These are phyloP conservation scores for Silene uniflora DNA, from an alignment of 148 eudicot species.

Conservation along the genomic window DNA sequence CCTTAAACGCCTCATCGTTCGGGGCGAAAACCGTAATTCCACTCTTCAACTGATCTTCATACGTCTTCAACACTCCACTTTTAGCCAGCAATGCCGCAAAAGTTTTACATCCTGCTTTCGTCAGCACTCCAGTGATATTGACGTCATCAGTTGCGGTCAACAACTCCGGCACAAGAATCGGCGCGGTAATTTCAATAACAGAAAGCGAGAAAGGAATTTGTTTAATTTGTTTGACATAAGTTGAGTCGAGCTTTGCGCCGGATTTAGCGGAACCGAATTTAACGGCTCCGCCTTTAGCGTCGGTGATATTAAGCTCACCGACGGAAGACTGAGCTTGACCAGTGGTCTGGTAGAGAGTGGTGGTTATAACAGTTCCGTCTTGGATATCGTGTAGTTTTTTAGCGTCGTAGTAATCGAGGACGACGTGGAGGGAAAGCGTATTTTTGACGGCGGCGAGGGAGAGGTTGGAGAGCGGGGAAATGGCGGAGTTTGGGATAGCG, in stretches of 20 bases:
- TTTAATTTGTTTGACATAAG: constrained; percentile 41
- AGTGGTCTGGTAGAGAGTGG: constrained; percentile 67
- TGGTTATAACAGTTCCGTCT: constrained; percentile 39
- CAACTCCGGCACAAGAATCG: constrained; percentile 35
- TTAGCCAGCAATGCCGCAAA: constrained; percentile 33
- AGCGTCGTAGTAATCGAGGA: constrained; percentile 64
- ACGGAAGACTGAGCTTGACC: constrained; percentile 36
- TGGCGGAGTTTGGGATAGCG: constrained; percentile 46
- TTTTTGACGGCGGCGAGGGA: constrained; percentile 54
- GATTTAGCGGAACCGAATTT: constrained; percentile 53
- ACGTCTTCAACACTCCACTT: constrained; percentile 44
- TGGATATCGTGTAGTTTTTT: constrained; percentile 48
- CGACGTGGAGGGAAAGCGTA: constrained; percentile 48
- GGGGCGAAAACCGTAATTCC: constrained; percentile 85
- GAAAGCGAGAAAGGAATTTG: constrained; percentile 51
- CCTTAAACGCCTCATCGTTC: constrained; percentile 69
- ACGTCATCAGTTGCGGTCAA: constrained; percentile 24
- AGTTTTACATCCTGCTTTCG: constrained; percentile 52
- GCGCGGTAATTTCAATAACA: constrained; percentile 41
- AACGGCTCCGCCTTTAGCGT: constrained; percentile 48
- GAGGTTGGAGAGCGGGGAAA: constrained; percentile 36
- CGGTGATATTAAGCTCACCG: constrained; percentile 64
- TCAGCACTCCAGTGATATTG: constrained; percentile 42
- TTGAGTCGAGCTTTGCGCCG: constrained; percentile 41
- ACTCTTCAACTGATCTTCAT: constrained; percentile 33